These are phyloP conservation scores for Phytophthora litchii DNA, from an alignment of 352 stramenopile species.

Conservation along the genomic window DNA sequence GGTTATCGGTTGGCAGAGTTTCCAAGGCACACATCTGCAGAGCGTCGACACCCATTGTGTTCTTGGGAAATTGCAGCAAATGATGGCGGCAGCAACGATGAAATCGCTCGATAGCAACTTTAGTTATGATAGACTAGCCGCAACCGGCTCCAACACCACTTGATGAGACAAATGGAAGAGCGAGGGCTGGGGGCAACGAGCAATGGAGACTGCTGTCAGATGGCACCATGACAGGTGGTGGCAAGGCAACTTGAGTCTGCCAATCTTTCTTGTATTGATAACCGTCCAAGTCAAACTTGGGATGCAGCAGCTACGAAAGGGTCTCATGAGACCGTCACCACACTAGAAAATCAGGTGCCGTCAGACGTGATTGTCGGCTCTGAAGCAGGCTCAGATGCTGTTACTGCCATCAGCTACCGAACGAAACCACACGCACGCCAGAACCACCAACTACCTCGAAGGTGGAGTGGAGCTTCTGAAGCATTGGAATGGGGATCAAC, in stretches of 20 bases:
- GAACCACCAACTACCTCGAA: not conserved
- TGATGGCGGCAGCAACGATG: not conserved
- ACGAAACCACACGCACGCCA: not conserved
- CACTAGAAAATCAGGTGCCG: no score
- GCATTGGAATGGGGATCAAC: not conserved
- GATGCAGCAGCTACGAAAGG: slow-evolving; percentile 9
- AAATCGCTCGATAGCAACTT: slow-evolving; percentile 4
- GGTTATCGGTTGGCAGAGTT: slow-evolving; percentile 5
- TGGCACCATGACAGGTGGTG: no score
- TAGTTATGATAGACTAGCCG: slow-evolving; percentile 19
- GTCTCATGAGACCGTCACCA: slow-evolving; percentile 12
- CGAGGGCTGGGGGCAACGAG: slow-evolving; percentile 24
- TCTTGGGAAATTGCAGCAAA: not conserved
- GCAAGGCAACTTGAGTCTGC: not conserved
- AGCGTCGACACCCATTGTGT: slow-evolving; percentile 34
- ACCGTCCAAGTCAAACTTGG: slow-evolving; percentile 21
- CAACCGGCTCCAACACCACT: slow-evolving; percentile 22
- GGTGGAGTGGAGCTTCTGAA: no score
- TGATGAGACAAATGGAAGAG: slow-evolving; percentile 31
- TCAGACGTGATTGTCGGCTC: no score
- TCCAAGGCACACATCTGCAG: slow-evolving; percentile 21
- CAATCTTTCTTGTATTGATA: slow-evolving; percentile 13
- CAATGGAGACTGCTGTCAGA: no score
- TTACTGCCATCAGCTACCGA: no score
- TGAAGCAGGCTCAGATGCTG: no score